These are phyloP conservation scores for Calycina marina DNA, from an alignment of 2,329 filamentous ascomycete genomes.

Conservation along the genomic window DNA sequence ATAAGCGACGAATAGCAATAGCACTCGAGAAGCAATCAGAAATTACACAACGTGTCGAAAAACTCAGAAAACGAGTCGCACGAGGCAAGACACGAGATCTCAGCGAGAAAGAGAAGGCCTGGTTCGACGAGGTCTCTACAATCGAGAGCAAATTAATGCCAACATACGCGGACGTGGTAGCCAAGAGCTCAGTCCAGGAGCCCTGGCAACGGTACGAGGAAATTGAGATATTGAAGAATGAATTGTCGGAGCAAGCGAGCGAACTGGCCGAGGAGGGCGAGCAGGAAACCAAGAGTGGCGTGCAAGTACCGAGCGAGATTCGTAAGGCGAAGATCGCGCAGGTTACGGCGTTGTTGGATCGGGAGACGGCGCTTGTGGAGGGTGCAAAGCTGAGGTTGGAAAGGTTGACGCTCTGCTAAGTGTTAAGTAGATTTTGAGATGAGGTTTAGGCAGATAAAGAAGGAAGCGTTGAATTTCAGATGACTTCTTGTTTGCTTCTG, in stretches of 20 bases:
- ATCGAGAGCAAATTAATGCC: constrained; percentile 25
- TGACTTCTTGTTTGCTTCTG: no score
- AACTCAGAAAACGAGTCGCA: constrained; percentile 35
- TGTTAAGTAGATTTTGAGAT: no score
- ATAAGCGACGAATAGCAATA: constrained; percentile 41
- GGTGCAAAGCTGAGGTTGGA: constrained; percentile 49
- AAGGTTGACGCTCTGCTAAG: constrained; percentile 29
- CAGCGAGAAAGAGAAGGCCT: constrained; percentile 46
- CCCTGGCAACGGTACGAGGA: constrained; percentile 43
- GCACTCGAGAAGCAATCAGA: constrained; percentile 41
- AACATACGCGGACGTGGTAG: constrained; percentile 1
- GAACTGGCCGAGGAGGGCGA: constrained; percentile 3
- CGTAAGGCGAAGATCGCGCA: constrained; percentile 48
- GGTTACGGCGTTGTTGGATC: constrained; percentile 46
- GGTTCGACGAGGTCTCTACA: constrained; percentile 38
- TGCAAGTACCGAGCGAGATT: constrained; percentile 40
- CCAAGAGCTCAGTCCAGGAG: constrained; percentile 25
- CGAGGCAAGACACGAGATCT: constrained; percentile 35
- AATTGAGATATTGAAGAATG: constrained; percentile 24
- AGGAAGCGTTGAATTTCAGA: no score
- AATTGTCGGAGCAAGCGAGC: constrained; percentile 23
- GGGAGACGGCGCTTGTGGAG: constrained; percentile 54
- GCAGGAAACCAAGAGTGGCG: constrained; percentile 2
- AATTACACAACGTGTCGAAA: constrained; percentile 44
- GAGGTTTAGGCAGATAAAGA: no score